Base-by-base conservation (phyloP, 352 stramenopile genomes). In the Globisporangium splendens region DNA sequence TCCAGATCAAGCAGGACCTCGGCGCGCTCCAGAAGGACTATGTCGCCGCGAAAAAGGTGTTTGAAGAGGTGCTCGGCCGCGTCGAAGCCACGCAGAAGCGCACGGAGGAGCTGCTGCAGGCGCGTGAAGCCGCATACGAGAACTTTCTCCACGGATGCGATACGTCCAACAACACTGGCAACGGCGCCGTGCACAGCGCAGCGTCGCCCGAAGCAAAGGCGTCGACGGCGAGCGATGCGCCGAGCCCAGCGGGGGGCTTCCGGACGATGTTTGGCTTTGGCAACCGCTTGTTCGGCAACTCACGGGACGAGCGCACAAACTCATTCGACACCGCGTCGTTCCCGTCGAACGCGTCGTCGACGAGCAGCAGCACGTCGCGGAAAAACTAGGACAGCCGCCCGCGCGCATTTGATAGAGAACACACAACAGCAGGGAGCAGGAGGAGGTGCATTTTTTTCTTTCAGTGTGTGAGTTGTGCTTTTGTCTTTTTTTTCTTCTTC, bases 21-120 rank as follows among this genome's bases (percentile, higher is more conserved):
- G 82, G 89, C 18, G 65, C 56, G 3, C 65, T 94, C 41, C 80
- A 95, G 56, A 90, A 89, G 56, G 84, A 95, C 60, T 95, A 82
- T 49, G 61, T 78, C 12, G 79, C 79, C 17, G 86, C 86, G 24
- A 88, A 88, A 50, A 90, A 92, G 65, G 77, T 76, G 1, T 95
- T 90, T 20, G 86, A 94, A 59, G 81, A 89, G 11, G 86, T 89
- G 20, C 62, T 83, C 6, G 69, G 58, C 1, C 77, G 80, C 20
- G 84, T 91, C 12, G 77, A 94, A 28, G 81, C 71, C 17, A 80
- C 77, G 52, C 77, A 91, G 61, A 80, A 72, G 42, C 80, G 77
- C 61, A 94, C 86, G 15, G 83, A 93, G 35, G 83, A 90, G 41
- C 63, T 95, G 48, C 63, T 95, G 54, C 56, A 70, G 12, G 65